phyloP scores from a whole-genome alignment of 768 basidiomycete species.

The Cubamyces lactineus region DNA sequence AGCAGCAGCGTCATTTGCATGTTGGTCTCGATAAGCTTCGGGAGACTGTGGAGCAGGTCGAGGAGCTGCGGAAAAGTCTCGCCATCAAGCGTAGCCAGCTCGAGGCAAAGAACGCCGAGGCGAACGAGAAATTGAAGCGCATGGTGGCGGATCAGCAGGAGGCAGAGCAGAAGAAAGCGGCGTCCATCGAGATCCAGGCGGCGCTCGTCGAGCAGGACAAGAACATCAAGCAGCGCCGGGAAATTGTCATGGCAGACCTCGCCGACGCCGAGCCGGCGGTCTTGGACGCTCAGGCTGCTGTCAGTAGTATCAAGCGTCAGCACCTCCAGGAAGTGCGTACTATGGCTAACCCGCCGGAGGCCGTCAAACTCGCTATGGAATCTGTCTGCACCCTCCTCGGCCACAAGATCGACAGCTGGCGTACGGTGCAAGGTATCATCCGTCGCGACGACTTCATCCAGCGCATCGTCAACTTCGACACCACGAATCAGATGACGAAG shows the following conservation, averaged over 20 bases:
- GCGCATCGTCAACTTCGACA: slow-evolving; percentile 95
- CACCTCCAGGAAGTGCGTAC: slow-evolving; percentile 96
- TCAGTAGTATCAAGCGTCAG: slow-evolving; percentile 93
- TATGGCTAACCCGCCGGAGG: slow-evolving; percentile 98
- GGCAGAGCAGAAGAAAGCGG: slow-evolving; percentile 96
- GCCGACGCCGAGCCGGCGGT: slow-evolving; percentile 99
- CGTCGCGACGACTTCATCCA: slow-evolving; percentile 97
- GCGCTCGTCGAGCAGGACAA: slow-evolving; percentile 91
- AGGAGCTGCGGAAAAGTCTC: slow-evolving; percentile 92
- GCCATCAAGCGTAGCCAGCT: slow-evolving; percentile 93
- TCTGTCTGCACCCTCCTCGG: slow-evolving; percentile 96
- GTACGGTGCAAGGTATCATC: slow-evolving; percentile 92
- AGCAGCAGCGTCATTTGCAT: slow-evolving; percentile 97
- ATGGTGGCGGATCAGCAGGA: slow-evolving; percentile 99
- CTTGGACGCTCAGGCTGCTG: slow-evolving; percentile 92
- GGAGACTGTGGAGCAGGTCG: slow-evolving; percentile 95
- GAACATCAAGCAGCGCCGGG: slow-evolving; percentile 83
- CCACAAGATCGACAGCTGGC: slow-evolving; percentile 97
- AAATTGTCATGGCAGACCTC: slow-evolving; percentile 91
- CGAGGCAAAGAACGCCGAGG: slow-evolving; percentile 91
- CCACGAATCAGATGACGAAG: slow-evolving; percentile 87
- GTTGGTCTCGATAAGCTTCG: slow-evolving; percentile 96
- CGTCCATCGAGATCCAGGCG: slow-evolving; percentile 94
- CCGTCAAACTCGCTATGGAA: slow-evolving; percentile 98
- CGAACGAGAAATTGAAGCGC: slow-evolving; percentile 94